Conservation (phyloP, 345 rosid genomes). For the Abelmoschus esculentus region DNA sequence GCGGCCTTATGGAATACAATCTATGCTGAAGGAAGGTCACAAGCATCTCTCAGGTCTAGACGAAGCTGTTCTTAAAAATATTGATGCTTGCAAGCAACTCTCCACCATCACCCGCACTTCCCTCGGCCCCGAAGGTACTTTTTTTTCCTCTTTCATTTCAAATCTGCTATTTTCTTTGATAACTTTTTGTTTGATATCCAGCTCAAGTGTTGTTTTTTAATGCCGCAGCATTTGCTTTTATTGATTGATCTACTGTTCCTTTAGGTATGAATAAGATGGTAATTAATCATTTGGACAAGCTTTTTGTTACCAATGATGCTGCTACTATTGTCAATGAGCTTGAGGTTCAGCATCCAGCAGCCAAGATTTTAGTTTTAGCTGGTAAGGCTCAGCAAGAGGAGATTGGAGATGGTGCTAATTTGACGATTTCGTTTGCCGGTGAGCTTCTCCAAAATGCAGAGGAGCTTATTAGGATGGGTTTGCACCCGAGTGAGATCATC, state of each 20-base stretch:
- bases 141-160: constrained; percentile 7
- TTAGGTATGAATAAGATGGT: constrained; percentile 98
- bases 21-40: constrained; percentile 96
- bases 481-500: constrained; percentile 91
- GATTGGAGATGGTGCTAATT: constrained; percentile 93
- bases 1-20: constrained; percentile 86
- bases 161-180: not conserved
- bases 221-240: not conserved
- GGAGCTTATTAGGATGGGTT: constrained; percentile 83
- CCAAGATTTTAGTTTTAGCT: constrained; percentile 81
- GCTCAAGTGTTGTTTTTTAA: not conserved
- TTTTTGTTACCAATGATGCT: constrained; percentile 87
- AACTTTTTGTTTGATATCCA: not conserved
- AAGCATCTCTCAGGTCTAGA: constrained; percentile 89
- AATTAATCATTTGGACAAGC: constrained; percentile 85
- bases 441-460: constrained; percentile 88
- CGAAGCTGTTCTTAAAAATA: constrained; percentile 92
- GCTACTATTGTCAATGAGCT: constrained; percentile 89
- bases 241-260: not conserved
- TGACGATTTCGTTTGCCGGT: constrained; percentile 82
- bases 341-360: constrained; percentile 69
- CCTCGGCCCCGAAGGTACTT: constrained; percentile 84
- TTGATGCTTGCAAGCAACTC: constrained; percentile 95
- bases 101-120: constrained; percentile 92
- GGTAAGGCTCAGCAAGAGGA: constrained; percentile 95